Evolutionary conservation across 1,284 basidiomycete genomes (phyloP), one percentile per base, ranked within the genome.

Genomic region (Sanghuangporus weigelae): DNA sequence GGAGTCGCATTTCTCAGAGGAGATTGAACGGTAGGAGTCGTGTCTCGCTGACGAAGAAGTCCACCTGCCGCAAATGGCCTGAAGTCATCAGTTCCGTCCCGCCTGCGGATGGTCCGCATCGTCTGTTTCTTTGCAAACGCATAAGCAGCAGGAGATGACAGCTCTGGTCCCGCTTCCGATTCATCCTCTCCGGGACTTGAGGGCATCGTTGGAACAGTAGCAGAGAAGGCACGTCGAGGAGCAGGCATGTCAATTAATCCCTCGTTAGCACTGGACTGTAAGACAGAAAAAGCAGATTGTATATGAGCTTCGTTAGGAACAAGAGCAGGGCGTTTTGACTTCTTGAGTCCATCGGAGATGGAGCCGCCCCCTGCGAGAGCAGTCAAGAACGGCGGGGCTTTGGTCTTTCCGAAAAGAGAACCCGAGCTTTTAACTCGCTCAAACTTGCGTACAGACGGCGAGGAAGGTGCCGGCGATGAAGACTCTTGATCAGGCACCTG

Each of bases 61-160:
- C 80, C 83, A 8, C 79, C 84, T 23, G 85, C 85, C 12, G 86
- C 86, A 16, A 87, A 73, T 16, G 88, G 87, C 62, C 85, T 78
- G 69, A 92, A 87, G 71, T 91, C 87, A 57, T 92, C 89, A 21
- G 87, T 90, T 14, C 89, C 90, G 69, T 92, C 90, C 68, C 89
- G 84, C 50, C 89, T 78, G 51, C 89, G 79, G 64, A 92, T 81
- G 0, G 89, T 89, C 77, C 84, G 89, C 26, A 83, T 79, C 66
- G 89, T 85, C 65, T 90, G 89, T 46, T 88, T 83, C 68, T 84
- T 85, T 1, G 87, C 82, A 70, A 92, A 90, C 7, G 89, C 87
- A 68, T 88, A 85, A 49, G 89, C 90, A 46, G 68, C 68, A 36
- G 90, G 89, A 0, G 88, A 90, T 44, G 87, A 89, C 80, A 84